Conservation (phyloP, 768 basidiomycete genomes). For the Termitomyces sp. region DNA sequence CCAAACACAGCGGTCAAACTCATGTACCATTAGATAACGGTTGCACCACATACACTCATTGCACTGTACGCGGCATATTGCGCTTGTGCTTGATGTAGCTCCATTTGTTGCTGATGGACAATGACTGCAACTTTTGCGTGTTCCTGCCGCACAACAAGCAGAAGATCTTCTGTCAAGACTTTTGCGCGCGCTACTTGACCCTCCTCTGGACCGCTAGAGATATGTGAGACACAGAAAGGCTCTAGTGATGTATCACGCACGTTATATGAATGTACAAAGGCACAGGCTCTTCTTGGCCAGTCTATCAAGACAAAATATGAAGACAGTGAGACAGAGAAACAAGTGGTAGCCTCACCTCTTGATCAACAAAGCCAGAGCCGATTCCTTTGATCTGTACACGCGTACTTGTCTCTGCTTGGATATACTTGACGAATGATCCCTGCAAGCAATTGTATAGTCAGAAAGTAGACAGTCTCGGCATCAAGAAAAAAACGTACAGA, state of each 20-base stretch:
- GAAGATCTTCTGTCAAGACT: constrained; percentile 74
- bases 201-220: constrained; percentile 46
- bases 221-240: background rate
- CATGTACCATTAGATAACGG: background rate
- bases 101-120: constrained; percentile 76
- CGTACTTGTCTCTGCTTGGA: constrained; percentile 93
- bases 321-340: too few species aligned
- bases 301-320: constrained; percentile 1
- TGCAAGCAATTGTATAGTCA: constrained; percentile 19
- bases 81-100: constrained; percentile 76
- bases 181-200: constrained; percentile 76
- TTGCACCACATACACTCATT: constrained; percentile 42
- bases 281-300: constrained; percentile 53
- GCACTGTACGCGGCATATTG: constrained; percentile 73
- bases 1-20: constrained; percentile 1
- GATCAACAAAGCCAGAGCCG: constrained; percentile 93
- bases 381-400: constrained; percentile 96
- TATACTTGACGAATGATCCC: constrained; percentile 98
- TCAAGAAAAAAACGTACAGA: constrained; percentile 45
- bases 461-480: background rate
- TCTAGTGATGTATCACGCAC: constrained; percentile 34
- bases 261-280: constrained; percentile 93
- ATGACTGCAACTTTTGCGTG: constrained; percentile 63
- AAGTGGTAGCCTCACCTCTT: constrained; percentile 53
- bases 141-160: constrained; percentile 82